Evolutionary conservation across 805 yeast genomes (phyloP).

Genomic region (Cyberlindnera saturnus): DNA sequence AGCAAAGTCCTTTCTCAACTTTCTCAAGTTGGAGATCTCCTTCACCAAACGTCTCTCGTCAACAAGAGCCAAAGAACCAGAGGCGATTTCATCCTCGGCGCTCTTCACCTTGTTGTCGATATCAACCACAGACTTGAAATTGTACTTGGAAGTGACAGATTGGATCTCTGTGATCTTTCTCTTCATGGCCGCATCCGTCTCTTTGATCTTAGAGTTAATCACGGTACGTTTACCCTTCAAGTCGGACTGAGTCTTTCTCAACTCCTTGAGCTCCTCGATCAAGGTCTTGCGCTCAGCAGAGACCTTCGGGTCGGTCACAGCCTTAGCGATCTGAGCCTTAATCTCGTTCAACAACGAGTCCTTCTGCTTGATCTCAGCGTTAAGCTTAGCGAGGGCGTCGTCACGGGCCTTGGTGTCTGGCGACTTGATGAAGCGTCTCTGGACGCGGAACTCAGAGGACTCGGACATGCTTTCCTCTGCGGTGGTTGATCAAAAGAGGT

Average conservation of each 20-base stretch:
- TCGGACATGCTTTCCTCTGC: background rate
- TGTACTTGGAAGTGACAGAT: slow-evolving; percentile 62
- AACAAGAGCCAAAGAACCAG: slow-evolving; percentile 78
- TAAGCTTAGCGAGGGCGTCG: slow-evolving; percentile 46
- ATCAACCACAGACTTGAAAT: slow-evolving; percentile 61
- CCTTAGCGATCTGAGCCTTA: slow-evolving; percentile 49
- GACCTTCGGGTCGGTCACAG: slow-evolving; percentile 42
- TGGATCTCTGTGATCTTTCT: slow-evolving; percentile 71
- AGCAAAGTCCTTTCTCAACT: slow-evolving; percentile 71
- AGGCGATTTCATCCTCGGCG: slow-evolving; percentile 68
- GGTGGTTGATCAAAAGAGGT: too few species aligned
- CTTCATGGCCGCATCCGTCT: slow-evolving; percentile 63
- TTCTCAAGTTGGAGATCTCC: slow-evolving; percentile 80
- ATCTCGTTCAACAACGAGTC: slow-evolving; percentile 48
- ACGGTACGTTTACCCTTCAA: slow-evolving; percentile 40
- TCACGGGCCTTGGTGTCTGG: slow-evolving; percentile 69
- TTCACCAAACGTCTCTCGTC: slow-evolving; percentile 83
- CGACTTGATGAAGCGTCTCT: slow-evolving; percentile 50
- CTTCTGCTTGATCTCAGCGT: slow-evolving; percentile 56
- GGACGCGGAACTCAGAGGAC: slow-evolving; percentile 17
- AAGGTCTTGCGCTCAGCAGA: slow-evolving; percentile 49
- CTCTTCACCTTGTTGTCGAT: slow-evolving; percentile 58
- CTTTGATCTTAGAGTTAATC: slow-evolving; percentile 60
- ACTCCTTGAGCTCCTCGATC: slow-evolving; percentile 38
- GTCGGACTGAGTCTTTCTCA: slow-evolving; percentile 41